Base-by-base conservation (phyloP, 139 green algal genomes). In the Astrephomene gubernaculifera region DNA sequence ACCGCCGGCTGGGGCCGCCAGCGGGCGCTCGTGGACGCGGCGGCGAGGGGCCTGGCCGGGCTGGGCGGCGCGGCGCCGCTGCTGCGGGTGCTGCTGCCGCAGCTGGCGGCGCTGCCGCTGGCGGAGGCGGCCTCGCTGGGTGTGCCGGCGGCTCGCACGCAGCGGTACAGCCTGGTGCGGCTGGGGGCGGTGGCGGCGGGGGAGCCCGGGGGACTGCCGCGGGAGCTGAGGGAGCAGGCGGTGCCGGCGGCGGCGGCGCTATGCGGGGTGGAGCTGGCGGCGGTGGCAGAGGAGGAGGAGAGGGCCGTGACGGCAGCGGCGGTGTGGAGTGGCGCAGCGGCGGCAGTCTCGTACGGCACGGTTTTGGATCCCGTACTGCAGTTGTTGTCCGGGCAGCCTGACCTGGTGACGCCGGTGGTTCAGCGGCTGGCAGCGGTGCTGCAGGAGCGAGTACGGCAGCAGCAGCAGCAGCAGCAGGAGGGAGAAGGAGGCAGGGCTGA, bases 161-260 rank as follows among this genome's bases (percentile, higher is more conserved):
- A 54, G 70, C 57, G 69, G 4, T 87, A 89, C 79, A 87, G 86
- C 79, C 65, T 72, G 12, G 52, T 80, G 12, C 54, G 31, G 24
- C 41, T 90, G 72, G 29, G 27, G 29, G 78, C n/a, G 12, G 72
- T 54, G 65, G 71, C 86, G 14, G 31, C 69, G 43, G 86, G 69
- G 25, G 78, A 79, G 21, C n/a, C 60, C 4, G 70, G 27, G 35
- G 76, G 70, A 25, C 38, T 10, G 57, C 71, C 57, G 33, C 36
- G 36, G 38, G 43, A 65, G 61, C 53, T 35, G 36, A 8, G 25
- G 41, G n/a, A 14, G 41, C 33, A 2, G 41, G 35, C 4, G 39
- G 60, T 53, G 54, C 31, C 41, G 38, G 52, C 53, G 33, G 68
- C 53, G 36, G 68, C 53, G 36, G 49, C 80, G 45, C 43, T 75